These are phyloP conservation scores for Penicillium decumbens DNA, from an alignment of 2,329 filamentous ascomycete species.

Conservation along the genomic window DNA sequence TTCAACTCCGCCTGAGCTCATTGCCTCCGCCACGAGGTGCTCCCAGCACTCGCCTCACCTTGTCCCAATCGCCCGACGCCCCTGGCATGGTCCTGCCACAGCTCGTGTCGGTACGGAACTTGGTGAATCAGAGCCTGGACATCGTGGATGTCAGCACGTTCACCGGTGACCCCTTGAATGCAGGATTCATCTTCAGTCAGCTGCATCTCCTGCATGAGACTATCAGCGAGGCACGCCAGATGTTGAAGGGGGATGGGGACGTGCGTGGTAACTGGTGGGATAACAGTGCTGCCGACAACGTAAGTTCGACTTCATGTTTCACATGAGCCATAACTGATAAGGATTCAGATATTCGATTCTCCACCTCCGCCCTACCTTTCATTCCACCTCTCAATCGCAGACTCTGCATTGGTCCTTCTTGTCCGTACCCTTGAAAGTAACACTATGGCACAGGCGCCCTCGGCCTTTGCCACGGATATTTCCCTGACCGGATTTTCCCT, in stretches of 20 bases:
- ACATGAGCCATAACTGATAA: neutral
- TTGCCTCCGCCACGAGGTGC: slow-evolving; percentile 50
- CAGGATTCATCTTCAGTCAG: slow-evolving; percentile 56
- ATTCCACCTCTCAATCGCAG: slow-evolving; percentile 64
- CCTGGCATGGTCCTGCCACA: slow-evolving; percentile 62
- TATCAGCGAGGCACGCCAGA: slow-evolving; percentile 56
- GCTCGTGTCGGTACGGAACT: slow-evolving; percentile 65
- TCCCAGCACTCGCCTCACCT: slow-evolving; percentile 48
- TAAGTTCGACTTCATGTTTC: slow-evolving; percentile 29
- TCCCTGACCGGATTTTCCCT: slow-evolving; percentile 55
- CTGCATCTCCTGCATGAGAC: slow-evolving; percentile 57
- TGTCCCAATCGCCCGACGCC: slow-evolving; percentile 51
- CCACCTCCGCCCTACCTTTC: slow-evolving; percentile 64
- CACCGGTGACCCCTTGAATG: slow-evolving; percentile 61
- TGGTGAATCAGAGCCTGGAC: slow-evolving; percentile 78
- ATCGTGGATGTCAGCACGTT: slow-evolving; percentile 72
- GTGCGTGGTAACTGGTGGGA: slow-evolving; percentile 54
- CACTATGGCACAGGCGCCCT: slow-evolving; percentile 54
- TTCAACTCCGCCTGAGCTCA: slow-evolving; percentile 65
- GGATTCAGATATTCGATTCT: slow-evolving; percentile 53
- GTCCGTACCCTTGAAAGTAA: slow-evolving; percentile 66
- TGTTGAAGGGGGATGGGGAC: slow-evolving; percentile 53
- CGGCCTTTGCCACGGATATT: slow-evolving; percentile 66
- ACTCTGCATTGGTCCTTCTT: slow-evolving; percentile 65
- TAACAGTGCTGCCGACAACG: slow-evolving; percentile 55